A percentile compares a stretch with the other conserved stretches of the same genome.
Evolutionary conservation across 192 early-diverging fungal genomes (phyloP).

Genomic region (Funneliformis mosseae): DNA sequence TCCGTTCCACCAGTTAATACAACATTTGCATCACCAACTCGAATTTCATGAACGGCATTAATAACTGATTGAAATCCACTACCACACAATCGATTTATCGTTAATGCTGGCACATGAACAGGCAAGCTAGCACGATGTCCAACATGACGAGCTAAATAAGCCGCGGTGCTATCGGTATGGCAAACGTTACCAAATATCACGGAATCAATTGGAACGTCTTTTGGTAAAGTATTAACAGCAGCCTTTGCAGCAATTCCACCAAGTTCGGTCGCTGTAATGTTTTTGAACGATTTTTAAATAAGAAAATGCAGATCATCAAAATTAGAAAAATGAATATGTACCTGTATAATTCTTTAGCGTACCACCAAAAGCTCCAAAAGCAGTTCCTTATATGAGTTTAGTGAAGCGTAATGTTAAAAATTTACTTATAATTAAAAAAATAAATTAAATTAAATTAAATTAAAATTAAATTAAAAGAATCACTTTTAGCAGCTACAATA

Average conservation of each 20-base stretch:
- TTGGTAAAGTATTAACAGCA: slow-evolving; percentile 76
- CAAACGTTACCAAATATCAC: slow-evolving; percentile 96
- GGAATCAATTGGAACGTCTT: slow-evolving; percentile 73
- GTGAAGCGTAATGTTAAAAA: slow-evolving; percentile 8
- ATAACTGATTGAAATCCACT: slow-evolving; percentile 96
- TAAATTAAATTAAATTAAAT: not conserved
- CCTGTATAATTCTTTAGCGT: slow-evolving; percentile 86
- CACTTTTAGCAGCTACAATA: slow-evolving; percentile 80
- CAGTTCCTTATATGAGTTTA: slow-evolving; percentile 45
- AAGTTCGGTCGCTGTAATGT: slow-evolving; percentile 65
- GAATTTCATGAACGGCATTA: slow-evolving; percentile 92
- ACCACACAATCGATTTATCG: slow-evolving; percentile 95
- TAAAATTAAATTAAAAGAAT: slow-evolving; percentile 26
- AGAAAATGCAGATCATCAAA: not conserved
- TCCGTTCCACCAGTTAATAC: slow-evolving; percentile 91
- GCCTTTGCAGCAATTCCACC: slow-evolving; percentile 94
- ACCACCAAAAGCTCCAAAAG: slow-evolving; percentile 94
- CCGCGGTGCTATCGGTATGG: slow-evolving; percentile 79
- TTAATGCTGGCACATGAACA: slow-evolving; percentile 83
- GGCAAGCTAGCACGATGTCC: slow-evolving; percentile 86
- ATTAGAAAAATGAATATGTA: slow-evolving; percentile 36
- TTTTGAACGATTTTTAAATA: not conserved
- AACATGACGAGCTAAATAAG: slow-evolving; percentile 93
- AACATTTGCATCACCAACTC: slow-evolving; percentile 77
- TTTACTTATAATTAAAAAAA: not conserved